Conservation (phyloP, 169 alveolate species). For the Eimeria tenella region DNA sequence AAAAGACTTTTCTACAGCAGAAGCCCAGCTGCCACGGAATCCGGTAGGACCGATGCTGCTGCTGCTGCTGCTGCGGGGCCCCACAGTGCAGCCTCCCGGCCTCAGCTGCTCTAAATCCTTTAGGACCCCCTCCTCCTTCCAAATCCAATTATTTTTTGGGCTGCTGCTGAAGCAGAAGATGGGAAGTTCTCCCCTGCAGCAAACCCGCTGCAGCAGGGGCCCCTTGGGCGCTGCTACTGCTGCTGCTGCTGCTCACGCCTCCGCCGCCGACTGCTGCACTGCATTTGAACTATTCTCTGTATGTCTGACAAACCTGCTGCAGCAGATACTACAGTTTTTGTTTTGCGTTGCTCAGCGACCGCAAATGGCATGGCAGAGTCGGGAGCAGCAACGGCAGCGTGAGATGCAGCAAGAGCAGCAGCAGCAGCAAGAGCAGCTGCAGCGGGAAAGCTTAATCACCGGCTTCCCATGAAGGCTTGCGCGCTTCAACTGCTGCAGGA, state of each 20-base stretch:
- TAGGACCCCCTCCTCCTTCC: too few relatives aligned
- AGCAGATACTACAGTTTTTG: not conserved
- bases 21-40: not conserved
- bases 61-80: not conserved
- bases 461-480: too few relatives aligned
- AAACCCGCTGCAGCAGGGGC: too few relatives aligned
- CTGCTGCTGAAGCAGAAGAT: not conserved
- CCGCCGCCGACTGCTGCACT: not conserved
- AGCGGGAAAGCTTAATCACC: not conserved
- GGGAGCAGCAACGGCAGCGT: not conserved
- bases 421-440: not conserved
- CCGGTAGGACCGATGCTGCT: not conserved
- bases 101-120: too few relatives aligned
- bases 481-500: too few relatives aligned
- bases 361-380: not conserved
- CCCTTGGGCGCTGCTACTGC: not conserved
- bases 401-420: not conserved
- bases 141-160: not conserved
- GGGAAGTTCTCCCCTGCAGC: not conserved
- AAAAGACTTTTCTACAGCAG: not conserved
- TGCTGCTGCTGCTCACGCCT: not conserved
- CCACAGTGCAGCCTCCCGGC: not conserved
- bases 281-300: not conserved
- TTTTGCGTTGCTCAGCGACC: not conserved
- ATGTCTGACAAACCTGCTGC: not conserved